phyloP scores from a whole-genome alignment of 441 rosid genomes.

The Oxalis stricta region DNA sequence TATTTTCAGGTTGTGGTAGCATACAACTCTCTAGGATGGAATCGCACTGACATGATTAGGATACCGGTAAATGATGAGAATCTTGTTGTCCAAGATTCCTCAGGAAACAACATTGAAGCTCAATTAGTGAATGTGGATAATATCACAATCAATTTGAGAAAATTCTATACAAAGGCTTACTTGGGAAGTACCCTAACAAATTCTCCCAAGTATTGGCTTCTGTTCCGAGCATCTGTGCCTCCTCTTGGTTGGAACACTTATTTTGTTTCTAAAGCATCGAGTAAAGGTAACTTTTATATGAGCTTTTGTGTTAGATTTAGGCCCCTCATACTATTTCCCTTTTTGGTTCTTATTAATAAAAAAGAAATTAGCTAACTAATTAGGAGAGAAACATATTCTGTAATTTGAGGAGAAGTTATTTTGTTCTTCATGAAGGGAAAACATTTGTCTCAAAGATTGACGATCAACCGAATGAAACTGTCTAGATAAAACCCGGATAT shows the following conservation, averaged over 20 bases:
- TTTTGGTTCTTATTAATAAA: too few relatives aligned
- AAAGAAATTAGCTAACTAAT: too few relatives aligned
- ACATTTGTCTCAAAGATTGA: slow-evolving; percentile 11
- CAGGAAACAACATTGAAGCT: slow-evolving; percentile 28
- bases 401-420: too few relatives aligned
- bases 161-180: slow-evolving; percentile 25
- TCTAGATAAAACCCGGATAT: slow-evolving; percentile 67
- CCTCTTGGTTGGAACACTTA: slow-evolving; percentile 41
- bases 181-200: slow-evolving; percentile 23
- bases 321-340: too few relatives aligned
- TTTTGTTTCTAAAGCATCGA: too few relatives aligned
- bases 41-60: slow-evolving; percentile 30
- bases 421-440: too few relatives aligned
- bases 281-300: too few relatives aligned
- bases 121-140: slow-evolving; percentile 29
- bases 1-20: slow-evolving; percentile 24
- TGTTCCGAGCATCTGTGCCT: slow-evolving; percentile 34
- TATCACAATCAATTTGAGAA: slow-evolving; percentile 22
- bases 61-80: slow-evolving; percentile 32
- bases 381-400: too few relatives aligned
- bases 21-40: slow-evolving; percentile 46
- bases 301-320: too few relatives aligned
- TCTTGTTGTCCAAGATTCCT: slow-evolving; percentile 24
- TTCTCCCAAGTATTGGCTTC: slow-evolving; percentile 42
- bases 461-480: slow-evolving; percentile 21